These are phyloP conservation scores for Auricularia cornea DNA, from an alignment of 768 basidiomycete species.

Conservation along the genomic window DNA sequence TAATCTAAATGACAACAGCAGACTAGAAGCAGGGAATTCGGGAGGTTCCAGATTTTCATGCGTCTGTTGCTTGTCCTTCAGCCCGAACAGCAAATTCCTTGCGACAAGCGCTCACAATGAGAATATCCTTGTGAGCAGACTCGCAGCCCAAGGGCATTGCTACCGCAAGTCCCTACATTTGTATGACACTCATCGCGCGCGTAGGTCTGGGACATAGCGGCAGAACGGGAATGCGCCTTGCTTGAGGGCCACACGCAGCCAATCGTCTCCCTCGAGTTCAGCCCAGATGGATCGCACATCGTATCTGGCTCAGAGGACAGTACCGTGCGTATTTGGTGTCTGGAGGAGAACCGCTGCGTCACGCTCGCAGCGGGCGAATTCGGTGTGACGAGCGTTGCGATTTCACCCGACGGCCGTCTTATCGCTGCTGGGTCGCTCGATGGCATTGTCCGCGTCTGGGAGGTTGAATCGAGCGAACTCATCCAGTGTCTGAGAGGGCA, in stretches of 20 bases:
- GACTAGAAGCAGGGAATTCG: constrained; percentile 65
- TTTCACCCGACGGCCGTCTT: constrained; percentile 65
- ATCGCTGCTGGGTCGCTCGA: constrained; percentile 55
- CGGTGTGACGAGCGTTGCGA: constrained; percentile 73
- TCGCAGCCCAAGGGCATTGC: background rate
- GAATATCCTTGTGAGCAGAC: constrained; percentile 65
- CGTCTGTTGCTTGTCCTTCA: constrained; percentile 78
- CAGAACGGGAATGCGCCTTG: constrained; percentile 65
- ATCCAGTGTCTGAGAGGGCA: constrained; percentile 74
- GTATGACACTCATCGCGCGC: too few species aligned
- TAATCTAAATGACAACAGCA: constrained; percentile 32
- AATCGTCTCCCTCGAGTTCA: constrained; percentile 91
- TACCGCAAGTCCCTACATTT: constrained; percentile 3
- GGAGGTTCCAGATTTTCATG: constrained; percentile 77
- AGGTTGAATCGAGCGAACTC: constrained; percentile 59
- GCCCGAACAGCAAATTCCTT: constrained; percentile 59
- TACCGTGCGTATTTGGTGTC: constrained; percentile 54
- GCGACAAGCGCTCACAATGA: constrained; percentile 88
- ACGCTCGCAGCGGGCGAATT: constrained; percentile 46
- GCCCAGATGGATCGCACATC: constrained; percentile 71
- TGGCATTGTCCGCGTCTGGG: constrained; percentile 71
- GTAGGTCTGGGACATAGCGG: constrained; percentile 91
- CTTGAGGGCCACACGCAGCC: constrained; percentile 89
- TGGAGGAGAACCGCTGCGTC: constrained; percentile 33
- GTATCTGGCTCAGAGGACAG: constrained; percentile 84